Evolutionary conservation across 257 asterid genomes (phyloP).

Genomic region (Scutellaria baicalensis): DNA sequence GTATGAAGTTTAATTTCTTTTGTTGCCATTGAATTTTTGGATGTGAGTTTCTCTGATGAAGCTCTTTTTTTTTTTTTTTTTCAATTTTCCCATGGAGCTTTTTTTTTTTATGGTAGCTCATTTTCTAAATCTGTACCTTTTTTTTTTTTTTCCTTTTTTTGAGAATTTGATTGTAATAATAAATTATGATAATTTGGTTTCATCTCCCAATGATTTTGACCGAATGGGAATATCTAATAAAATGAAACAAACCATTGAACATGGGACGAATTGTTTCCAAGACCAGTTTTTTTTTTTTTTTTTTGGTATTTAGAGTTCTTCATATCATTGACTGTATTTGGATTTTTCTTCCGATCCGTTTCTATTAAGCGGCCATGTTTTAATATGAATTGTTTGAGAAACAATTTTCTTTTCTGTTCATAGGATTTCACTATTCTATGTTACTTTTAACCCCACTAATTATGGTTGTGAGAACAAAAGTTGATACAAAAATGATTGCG

Average conservation of each 20-base stretch:
- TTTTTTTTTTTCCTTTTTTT: too few species aligned
- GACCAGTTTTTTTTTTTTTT: too few species aligned
- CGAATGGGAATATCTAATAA: neutral
- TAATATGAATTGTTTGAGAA: neutral
- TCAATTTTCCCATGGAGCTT: neutral
- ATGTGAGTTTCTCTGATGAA: too few species aligned
- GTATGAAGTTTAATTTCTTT: neutral
- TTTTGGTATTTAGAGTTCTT: too few species aligned
- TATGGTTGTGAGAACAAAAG: neutral
- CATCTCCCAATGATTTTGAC: neutral
- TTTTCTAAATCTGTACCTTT: neutral
- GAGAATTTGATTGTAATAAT: neutral
- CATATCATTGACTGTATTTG: too few species aligned
- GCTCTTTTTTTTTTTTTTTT: neutral
- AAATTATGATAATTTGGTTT: neutral
- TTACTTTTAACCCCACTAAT: neutral
- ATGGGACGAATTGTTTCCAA: too few species aligned
- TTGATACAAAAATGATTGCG: too few species aligned
- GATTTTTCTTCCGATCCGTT: neutral
- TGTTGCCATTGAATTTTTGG: neutral
- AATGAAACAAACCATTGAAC: neutral
- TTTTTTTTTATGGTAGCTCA: neutral
- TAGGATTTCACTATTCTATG: neutral
- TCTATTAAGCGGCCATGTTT: neutral
- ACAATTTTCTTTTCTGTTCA: neutral